phyloP scores from a whole-genome alignment of 768 basidiomycete genomes.

The Epithele typhae region DNA sequence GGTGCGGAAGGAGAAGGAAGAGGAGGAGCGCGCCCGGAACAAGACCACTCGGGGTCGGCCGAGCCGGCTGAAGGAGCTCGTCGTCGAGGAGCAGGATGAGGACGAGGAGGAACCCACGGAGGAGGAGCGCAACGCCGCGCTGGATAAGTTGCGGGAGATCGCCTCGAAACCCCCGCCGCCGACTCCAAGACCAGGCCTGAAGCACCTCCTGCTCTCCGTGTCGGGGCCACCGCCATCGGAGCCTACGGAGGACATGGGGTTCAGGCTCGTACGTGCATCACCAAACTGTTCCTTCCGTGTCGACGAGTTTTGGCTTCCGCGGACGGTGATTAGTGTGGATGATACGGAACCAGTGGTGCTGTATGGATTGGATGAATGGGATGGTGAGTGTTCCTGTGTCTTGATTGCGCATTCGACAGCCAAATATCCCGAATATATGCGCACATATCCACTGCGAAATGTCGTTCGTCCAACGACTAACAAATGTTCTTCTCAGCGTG shows the following conservation, averaged over 20 bases:
- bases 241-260: conserved; percentile 33
- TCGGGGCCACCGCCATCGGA: conserved; percentile 28
- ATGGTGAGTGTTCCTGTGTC: conserved; percentile 32
- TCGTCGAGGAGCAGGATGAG: conserved; percentile 9
- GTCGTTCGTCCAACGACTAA: too few species aligned
- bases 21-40: conserved; percentile 16
- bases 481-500: conserved; percentile 4
- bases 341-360: conserved; percentile 30
- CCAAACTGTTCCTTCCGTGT: conserved; percentile 43
- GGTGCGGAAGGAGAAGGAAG: conserved; percentile 18
- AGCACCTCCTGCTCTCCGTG: conserved; percentile 51
- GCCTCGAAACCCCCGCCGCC: conserved; percentile 25
- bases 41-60: conserved; percentile 3
- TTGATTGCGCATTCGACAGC: not conserved
- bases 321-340: not conserved
- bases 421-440: not conserved
- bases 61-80: conserved; percentile 7
- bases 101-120: conserved; percentile 3
- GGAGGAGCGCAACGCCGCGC: conserved; percentile 7
- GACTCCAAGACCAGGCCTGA: conserved; percentile 28
- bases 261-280: conserved; percentile 12
- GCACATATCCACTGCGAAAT: not conserved
- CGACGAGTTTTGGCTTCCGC: conserved; percentile 18
- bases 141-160: conserved; percentile 24
- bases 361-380: conserved; percentile 49